Percentiles rank a stretch among this genome's conserved stretches.
phyloP scores from a whole-genome alignment of 2,329 filamentous ascomycete genomes.

The Colletotrichum somersetense region DNA sequence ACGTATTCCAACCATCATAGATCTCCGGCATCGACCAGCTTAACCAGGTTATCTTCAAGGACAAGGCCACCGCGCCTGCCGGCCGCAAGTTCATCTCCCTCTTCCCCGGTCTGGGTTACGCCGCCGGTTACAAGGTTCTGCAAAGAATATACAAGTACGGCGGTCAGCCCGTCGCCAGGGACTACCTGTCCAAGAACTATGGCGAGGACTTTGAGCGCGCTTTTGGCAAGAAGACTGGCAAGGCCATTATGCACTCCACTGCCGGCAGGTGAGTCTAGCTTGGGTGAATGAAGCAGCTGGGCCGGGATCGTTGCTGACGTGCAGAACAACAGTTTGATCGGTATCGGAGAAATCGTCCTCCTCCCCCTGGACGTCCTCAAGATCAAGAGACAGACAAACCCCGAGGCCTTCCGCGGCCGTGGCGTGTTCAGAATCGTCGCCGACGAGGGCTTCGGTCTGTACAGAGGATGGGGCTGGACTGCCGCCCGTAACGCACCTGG shows the following conservation, averaged over 20 bases:
- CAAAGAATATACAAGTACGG: conserved; percentile 99
- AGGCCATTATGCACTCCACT: conserved; percentile 97
- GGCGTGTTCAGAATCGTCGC: conserved; percentile 89
- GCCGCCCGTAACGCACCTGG: conserved; percentile 96
- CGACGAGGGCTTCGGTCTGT: conserved; percentile 95
- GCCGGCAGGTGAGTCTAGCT: conserved; percentile 78
- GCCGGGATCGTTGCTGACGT: background rate
- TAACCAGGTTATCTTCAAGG: conserved; percentile 94
- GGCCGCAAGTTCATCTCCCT: conserved; percentile 90
- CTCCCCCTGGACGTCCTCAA: conserved; percentile 97
- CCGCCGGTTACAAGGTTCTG: conserved; percentile 96
- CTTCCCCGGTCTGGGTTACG: conserved; percentile 97
- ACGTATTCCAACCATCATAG: conserved; percentile 1
- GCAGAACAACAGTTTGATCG: conserved; percentile 77
- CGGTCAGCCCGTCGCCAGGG: conserved; percentile 93
- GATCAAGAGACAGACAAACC: conserved; percentile 99
- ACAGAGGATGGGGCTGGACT: conserved; percentile 97
- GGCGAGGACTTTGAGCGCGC: conserved; percentile 85
- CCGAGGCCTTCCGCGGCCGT: conserved; percentile 95
- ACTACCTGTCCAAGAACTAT: conserved; percentile 86
- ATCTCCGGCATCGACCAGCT: conserved; percentile 65
- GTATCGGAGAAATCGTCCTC: conserved; percentile 96
- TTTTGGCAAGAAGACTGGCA: conserved; percentile 97
- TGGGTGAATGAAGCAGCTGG: conserved; percentile 10
- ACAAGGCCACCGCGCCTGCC: conserved; percentile 79